Percentiles rank a stretch among this genome's conserved stretches.
phyloP scores from a whole-genome alignment of 495 filamentous ascomycete species.

The Jackrogersella multiformis region DNA sequence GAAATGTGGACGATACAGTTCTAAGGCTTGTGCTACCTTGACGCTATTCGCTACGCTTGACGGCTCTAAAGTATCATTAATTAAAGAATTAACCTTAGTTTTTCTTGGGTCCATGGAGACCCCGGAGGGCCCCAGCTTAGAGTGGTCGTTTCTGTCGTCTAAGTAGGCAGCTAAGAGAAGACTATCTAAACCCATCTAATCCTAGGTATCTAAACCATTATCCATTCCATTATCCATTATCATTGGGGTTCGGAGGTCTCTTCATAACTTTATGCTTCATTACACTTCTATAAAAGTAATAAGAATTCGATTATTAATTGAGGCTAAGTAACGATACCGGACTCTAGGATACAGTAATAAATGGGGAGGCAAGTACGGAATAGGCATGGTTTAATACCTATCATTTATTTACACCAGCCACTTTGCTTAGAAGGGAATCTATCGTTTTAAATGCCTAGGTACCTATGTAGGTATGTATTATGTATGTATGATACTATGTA shows the following conservation, averaged over 20 bases:
- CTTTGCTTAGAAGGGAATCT: slow-evolving; percentile 19
- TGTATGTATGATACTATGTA: no score
- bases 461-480: no score
- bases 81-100: slow-evolving; percentile 33
- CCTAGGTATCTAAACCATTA: no score
- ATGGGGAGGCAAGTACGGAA: not conserved
- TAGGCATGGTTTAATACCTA: slow-evolving; percentile 6
- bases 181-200: no score
- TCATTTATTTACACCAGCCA: slow-evolving; percentile 5
- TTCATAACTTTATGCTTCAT: slow-evolving; percentile 40
- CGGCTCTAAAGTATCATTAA: slow-evolving; percentile 32
- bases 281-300: slow-evolving; percentile 31
- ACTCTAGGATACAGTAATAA: slow-evolving; percentile 6
- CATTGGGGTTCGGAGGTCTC: slow-evolving; percentile 21
- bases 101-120: slow-evolving; percentile 36
- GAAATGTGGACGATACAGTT: slow-evolving; percentile 35
- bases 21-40: slow-evolving; percentile 21
- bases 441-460: no score
- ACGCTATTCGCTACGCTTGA: slow-evolving; percentile 29
- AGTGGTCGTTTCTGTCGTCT: slow-evolving; percentile 15
- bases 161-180: slow-evolving; percentile 19
- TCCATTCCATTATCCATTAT: slow-evolving; percentile 18
- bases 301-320: slow-evolving; percentile 9
- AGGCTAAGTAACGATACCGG: slow-evolving; percentile 3
- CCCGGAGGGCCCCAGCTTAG: slow-evolving; percentile 38